Base-by-base conservation (phyloP, 805 yeast species). In the Tetrapisispora iriomotensis region DNA sequence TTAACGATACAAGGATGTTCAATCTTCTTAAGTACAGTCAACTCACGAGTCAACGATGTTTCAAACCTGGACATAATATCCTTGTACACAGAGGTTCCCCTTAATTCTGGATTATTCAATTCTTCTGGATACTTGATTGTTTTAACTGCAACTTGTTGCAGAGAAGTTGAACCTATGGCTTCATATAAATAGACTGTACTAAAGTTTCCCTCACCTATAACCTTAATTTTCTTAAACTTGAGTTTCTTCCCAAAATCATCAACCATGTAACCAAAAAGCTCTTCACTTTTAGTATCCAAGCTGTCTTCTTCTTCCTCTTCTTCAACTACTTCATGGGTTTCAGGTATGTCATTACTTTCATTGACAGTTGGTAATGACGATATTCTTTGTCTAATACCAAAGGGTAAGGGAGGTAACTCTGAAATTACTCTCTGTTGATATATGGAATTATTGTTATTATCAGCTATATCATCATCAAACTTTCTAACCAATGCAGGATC, bases 1-100 rank as follows among this genome's bases (percentile, higher is more conserved):
- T 67, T 61, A 18, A 85, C 75, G 12, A 88, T 70, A 36, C 82
- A 75, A 1, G 94, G 94, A 56, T 85, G 92, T 26, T 68, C 47
- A 12, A 79, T 45, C 10, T 64, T 58, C 38, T 64, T 62, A 43
- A 90, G 64, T 6, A 87, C 74, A 19, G 74, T 77, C 20, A 87
- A 55, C 54, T 92, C 98, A 44, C 97, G 68, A n/a, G 68, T 61
- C 33, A 81, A 56, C 0, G 84, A 74, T 42, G 73, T 71, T 50
- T 79, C 81, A 19, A 81, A 65, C 34, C 84, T 64, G 6, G 70
- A 64, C 10, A 70, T 56, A 3, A 72, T 61, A 4, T 71, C 72
- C 24, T 59, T 60, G 22, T 61, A 61, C 28, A 48, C 58, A 58
- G 50, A 61, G 54, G 41, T 51, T 41, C 27, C 57, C 38, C 32